Evolutionary conservation across 2,329 filamentous ascomycete genomes (phyloP).

Genomic region (Pseudocercospora fijiensis): DNA sequence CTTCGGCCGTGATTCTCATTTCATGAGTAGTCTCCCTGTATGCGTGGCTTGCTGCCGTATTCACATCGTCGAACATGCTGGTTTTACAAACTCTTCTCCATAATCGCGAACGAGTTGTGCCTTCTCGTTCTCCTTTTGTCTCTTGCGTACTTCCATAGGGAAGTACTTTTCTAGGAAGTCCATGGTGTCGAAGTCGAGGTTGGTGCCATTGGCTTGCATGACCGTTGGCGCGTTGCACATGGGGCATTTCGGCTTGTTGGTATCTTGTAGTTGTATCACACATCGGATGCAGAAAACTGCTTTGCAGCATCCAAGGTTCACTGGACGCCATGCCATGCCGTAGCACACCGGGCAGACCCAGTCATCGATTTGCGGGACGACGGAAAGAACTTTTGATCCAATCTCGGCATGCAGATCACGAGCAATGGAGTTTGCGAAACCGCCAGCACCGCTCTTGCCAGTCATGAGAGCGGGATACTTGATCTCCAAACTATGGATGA

Average conservation of each 20-base stretch:
- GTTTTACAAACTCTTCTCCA: slow-evolving; percentile 39
- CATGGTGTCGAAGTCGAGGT: slow-evolving; percentile 65
- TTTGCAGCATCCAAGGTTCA: slow-evolving; percentile 67
- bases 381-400: slow-evolving; percentile 66
- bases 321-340: slow-evolving; percentile 74
- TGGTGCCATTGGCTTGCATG: slow-evolving; percentile 65
- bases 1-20: not conserved
- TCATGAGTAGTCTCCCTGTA: not conserved
- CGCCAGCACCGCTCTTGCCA: slow-evolving; percentile 60
- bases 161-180: slow-evolving; percentile 75
- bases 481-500: slow-evolving; percentile 29
- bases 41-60: slow-evolving; percentile 12
- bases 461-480: slow-evolving; percentile 32
- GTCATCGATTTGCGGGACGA: slow-evolving; percentile 80
- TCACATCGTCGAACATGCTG: slow-evolving; percentile 37
- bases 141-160: slow-evolving; percentile 65
- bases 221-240: slow-evolving; percentile 73
- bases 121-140: slow-evolving; percentile 66
- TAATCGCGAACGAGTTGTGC: slow-evolving; percentile 60
- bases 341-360: slow-evolving; percentile 81
- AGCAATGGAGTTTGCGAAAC: slow-evolving; percentile 67
- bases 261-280: slow-evolving; percentile 74
- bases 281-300: slow-evolving; percentile 85
- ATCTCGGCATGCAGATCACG: slow-evolving; percentile 74
- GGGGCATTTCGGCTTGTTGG: slow-evolving; percentile 67